These are phyloP conservation scores for Aspergillus saccharolyticus DNA, from an alignment of 495 filamentous ascomycete species.

Conservation along the genomic window DNA sequence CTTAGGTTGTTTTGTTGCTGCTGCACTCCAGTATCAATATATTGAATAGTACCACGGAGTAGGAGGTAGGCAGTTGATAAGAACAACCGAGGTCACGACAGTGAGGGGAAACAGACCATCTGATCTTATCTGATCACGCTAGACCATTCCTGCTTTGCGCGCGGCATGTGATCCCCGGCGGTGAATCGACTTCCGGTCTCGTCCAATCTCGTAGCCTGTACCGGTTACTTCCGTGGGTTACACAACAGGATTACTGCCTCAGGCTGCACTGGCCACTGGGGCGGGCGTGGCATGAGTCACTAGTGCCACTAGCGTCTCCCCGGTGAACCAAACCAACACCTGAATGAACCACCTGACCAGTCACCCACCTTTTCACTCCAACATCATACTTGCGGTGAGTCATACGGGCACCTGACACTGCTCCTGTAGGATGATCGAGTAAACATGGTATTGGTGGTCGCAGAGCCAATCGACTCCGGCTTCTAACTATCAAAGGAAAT, in stretches of 20 bases:
- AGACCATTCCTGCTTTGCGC: neutral
- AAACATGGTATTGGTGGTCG: neutral
- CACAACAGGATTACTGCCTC: no score
- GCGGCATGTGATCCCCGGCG: neutral
- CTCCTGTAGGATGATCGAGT: neutral
- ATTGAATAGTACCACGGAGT: no score
- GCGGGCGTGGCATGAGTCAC: neutral
- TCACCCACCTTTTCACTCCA: neutral
- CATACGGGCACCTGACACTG: neutral
- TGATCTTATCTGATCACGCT: slow-evolving; percentile 25
- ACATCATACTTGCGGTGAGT: slow-evolving; percentile 5
- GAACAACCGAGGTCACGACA: neutral
- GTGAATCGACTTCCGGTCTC: slow-evolving; percentile 5
- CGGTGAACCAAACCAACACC: neutral
- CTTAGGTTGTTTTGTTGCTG: neutral
- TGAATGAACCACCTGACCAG: neutral
- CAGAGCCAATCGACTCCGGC: neutral
- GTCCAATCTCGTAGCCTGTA: neutral
- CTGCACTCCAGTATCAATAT: no score
- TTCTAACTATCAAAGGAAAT: neutral
- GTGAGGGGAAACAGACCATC: neutral
- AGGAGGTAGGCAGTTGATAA: neutral
- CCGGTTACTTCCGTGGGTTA: neutral
- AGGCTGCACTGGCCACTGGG: neutral
- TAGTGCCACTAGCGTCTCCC: neutral